Percentiles rank a stretch among this genome's conserved stretches.
These are phyloP conservation scores for Chlamydomonas reinhardtii DNA, from an alignment of 163 green algal species.

Conservation along the genomic window DNA sequence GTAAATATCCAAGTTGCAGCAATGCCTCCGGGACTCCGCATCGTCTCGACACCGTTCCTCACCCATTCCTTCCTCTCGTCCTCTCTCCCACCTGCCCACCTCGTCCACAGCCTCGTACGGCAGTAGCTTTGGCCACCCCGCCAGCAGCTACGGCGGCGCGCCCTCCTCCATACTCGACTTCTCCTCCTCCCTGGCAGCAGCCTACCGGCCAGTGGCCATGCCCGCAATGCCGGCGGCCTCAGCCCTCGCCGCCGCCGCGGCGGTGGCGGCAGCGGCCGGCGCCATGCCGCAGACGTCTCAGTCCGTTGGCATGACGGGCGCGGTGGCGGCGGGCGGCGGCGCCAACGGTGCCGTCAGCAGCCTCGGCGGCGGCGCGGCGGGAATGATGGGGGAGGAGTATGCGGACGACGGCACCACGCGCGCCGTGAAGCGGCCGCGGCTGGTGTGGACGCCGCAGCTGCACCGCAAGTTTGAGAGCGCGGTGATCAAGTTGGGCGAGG, in stretches of 20 bases:
- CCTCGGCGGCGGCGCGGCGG: no score
- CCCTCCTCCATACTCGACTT: neutral
- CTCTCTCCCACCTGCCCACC: neutral
- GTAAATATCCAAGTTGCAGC: no score
- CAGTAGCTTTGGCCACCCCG: neutral
- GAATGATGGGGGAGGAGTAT: constrained; percentile 20
- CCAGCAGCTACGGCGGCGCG: neutral
- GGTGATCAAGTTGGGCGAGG: constrained; percentile 81
- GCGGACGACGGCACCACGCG: constrained; percentile 46
- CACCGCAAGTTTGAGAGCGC: constrained; percentile 94
- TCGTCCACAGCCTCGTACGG: neutral
- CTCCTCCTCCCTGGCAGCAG: neutral
- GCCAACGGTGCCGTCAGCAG: no score
- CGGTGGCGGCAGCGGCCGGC: no score
- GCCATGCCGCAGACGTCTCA: constrained; percentile 11
- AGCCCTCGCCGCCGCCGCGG: no score
- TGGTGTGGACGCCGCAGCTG: constrained; percentile 94
- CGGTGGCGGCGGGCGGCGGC: no score
- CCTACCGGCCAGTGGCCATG: constrained; percentile 20
- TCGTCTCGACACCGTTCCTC: neutral
- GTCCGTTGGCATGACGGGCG: neutral
- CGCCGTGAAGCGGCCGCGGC: constrained; percentile 80
- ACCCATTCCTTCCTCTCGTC: neutral
- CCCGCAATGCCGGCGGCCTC: neutral
- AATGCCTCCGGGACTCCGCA: no score